Percentiles rank a stretch among this genome's conserved stretches.
phyloP scores from a whole-genome alignment of 2,329 filamentous ascomycete species.

The Aspergillus thermomutatus region DNA sequence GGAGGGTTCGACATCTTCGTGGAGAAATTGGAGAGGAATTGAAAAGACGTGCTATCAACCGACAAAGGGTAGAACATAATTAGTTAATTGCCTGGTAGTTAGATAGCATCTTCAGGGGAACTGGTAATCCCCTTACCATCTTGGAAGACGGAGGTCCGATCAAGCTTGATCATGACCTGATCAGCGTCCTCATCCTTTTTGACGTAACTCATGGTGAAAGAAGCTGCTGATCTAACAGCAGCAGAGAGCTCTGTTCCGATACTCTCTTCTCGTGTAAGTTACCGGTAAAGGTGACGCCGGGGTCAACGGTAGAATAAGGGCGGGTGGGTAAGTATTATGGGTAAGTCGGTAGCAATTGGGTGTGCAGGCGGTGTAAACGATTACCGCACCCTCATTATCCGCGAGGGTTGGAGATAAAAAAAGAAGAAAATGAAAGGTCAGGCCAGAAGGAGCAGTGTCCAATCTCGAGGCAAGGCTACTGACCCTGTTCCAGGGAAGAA shows the following conservation, averaged over 20 bases:
- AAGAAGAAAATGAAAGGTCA: slow-evolving; percentile 1
- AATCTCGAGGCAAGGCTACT: not conserved
- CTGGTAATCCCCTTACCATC: slow-evolving; percentile 65
- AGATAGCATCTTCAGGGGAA: slow-evolving; percentile 19
- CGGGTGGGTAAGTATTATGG: slow-evolving; percentile 15
- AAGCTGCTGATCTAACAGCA: slow-evolving; percentile 30
- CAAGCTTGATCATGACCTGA: slow-evolving; percentile 89
- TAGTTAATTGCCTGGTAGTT: slow-evolving; percentile 16
- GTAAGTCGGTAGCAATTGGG: slow-evolving; percentile 9
- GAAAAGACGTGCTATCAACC: slow-evolving; percentile 77
- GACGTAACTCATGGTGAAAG: slow-evolving; percentile 77
- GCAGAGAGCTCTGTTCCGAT: slow-evolving; percentile 12
- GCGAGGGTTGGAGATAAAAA: slow-evolving; percentile 1
- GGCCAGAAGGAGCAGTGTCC: slow-evolving; percentile 11
- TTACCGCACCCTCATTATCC: slow-evolving; percentile 34
- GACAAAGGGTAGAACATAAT: slow-evolving; percentile 4
- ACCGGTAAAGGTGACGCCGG: slow-evolving; percentile 3
- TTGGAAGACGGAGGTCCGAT: slow-evolving; percentile 96
- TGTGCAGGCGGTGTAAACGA: slow-evolving; percentile 20
- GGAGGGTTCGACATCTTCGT: slow-evolving; percentile 91
- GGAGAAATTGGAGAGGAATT: slow-evolving; percentile 96
- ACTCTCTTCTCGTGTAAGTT: slow-evolving; percentile 6
- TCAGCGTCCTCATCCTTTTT: slow-evolving; percentile 99
- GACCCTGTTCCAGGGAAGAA: slow-evolving; percentile 3
- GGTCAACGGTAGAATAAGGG: slow-evolving; percentile 18